Conservation (phyloP, 495 filamentous ascomycete species). For the Neurospora cerealis region DNA sequence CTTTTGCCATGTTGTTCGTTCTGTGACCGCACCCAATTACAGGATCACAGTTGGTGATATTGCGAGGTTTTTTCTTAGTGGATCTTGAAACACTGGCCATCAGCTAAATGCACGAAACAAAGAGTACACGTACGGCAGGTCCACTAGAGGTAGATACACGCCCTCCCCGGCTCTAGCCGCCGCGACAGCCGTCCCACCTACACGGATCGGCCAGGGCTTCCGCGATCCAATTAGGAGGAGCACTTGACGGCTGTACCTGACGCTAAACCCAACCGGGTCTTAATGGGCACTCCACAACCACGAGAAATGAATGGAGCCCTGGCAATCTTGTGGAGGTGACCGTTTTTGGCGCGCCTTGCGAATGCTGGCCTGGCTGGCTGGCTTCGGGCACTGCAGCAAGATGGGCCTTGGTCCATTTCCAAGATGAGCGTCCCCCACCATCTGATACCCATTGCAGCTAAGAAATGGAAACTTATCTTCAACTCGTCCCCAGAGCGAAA, state of each 20-base stretch:
- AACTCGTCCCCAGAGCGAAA: not conserved
- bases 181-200: slow-evolving; percentile 17
- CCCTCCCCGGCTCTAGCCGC: not conserved
- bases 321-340: slow-evolving; percentile 5
- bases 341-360: not conserved
- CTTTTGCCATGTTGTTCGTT: not conserved
- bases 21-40: not conserved
- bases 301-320: slow-evolving; percentile 4
- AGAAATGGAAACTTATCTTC: not conserved
- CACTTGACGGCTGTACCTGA: slow-evolving; percentile 30
- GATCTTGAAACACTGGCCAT: not conserved
- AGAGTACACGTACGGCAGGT: not conserved
- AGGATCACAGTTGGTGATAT: not conserved
- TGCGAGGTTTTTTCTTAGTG: not conserved
- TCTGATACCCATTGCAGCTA: not conserved
- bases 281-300: slow-evolving; percentile 5
- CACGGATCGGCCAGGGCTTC: slow-evolving; percentile 28
- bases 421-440: not conserved
- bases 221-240: slow-evolving; percentile 33
- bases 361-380: not conserved
- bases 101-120: not conserved
- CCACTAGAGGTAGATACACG: not conserved
- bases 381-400: not conserved
- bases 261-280: slow-evolving; percentile 22
- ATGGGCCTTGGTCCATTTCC: not conserved